A percentile compares a stretch with the other conserved stretches of the same genome.
Conservation (phyloP, 2,329 filamentous ascomycete species). For the Fulvia fulva region DNA sequence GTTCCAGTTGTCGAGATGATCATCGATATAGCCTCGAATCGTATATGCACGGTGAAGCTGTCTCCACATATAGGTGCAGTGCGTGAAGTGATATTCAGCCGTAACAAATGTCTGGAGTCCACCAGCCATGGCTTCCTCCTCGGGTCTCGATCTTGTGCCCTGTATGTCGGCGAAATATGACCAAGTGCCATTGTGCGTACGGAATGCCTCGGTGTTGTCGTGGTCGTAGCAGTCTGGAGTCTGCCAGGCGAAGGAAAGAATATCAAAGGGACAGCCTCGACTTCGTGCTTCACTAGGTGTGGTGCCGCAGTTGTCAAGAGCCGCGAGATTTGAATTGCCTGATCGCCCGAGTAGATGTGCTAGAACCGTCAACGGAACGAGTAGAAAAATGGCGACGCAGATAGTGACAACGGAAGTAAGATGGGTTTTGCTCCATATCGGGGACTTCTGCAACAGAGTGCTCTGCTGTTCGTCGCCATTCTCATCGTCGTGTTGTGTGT, state of each 20-base stretch:
- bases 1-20: not conserved
- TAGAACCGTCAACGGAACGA: no score
- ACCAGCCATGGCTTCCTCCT: not conserved
- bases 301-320: not conserved
- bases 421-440: no score
- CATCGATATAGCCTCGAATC: not conserved
- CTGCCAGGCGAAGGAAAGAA: conserved; percentile 1
- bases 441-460: no score
- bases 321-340: no score
- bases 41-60: not conserved
- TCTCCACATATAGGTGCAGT: not conserved
- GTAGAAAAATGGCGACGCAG: no score
- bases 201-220: not conserved
- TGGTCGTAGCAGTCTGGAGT: not conserved
- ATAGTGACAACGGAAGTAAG: no score
- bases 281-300: not conserved
- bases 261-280: not conserved
- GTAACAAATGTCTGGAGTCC: not conserved
- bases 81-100: not conserved
- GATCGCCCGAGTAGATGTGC: no score
- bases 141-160: not conserved
- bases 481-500: no score
- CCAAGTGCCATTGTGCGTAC: not conserved
- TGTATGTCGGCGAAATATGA: not conserved
- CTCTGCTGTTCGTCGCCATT: no score